A percentile compares a stretch with the other conserved stretches of the same genome.
Evolutionary conservation across 345 rosid genomes (phyloP).

Genomic region (Capsella bursapastoris): DNA sequence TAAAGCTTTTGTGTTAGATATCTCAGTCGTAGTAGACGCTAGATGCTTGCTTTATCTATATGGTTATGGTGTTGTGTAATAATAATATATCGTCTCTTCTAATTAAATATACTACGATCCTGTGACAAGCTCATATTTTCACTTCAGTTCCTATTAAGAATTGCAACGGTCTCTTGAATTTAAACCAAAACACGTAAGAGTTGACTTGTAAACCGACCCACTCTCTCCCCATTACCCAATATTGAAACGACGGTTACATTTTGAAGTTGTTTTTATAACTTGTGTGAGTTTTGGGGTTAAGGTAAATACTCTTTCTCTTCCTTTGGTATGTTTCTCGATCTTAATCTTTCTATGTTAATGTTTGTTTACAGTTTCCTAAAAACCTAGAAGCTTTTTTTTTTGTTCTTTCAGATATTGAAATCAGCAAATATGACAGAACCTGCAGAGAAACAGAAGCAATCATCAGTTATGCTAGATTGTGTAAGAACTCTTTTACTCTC

Average conservation of each 20-base stretch:
- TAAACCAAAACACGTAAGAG: no score
- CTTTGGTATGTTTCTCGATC: neutral
- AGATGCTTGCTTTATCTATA: no score
- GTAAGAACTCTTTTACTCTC: neutral
- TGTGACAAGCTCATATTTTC: no score
- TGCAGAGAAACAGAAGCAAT: neutral
- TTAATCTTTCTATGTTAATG: no score
- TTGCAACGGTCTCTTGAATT: no score
- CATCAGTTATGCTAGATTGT: neutral
- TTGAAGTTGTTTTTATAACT: neutral
- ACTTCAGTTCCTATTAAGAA: no score
- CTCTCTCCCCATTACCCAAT: neutral
- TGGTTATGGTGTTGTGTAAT: neutral
- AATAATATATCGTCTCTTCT: no score
- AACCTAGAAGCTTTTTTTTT: no score
- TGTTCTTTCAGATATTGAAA: neutral
- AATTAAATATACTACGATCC: no score
- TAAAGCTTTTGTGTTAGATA: neutral
- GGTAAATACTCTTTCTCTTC: neutral
- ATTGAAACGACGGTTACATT: neutral
- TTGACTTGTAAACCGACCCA: neutral
- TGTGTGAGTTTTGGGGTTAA: neutral
- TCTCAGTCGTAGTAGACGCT: neutral
- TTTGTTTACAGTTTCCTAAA: no score
- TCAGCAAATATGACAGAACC: neutral